Conservation (phyloP, 2,329 filamentous ascomycete species). For the Biscogniauxia marginata region DNA sequence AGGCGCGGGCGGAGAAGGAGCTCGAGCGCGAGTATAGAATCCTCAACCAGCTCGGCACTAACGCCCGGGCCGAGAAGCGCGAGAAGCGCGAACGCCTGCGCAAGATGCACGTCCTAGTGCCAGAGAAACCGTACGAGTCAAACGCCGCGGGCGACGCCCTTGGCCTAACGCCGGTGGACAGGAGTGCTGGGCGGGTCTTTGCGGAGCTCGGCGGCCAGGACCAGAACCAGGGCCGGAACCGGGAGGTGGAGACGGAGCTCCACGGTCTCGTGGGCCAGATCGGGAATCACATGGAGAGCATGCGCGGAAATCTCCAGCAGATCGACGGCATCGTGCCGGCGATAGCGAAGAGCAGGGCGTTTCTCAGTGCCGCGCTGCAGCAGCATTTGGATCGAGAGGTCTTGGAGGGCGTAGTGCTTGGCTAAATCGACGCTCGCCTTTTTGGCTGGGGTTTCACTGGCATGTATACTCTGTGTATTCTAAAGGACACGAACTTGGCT, state of each 20-base stretch:
- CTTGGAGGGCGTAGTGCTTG: slow-evolving; percentile 50
- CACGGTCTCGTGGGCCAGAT: slow-evolving; percentile 48
- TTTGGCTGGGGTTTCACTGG: background rate
- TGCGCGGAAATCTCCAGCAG: slow-evolving; percentile 53
- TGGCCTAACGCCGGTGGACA: slow-evolving; percentile 19
- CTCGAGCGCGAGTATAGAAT: slow-evolving; percentile 55
- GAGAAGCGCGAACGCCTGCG: slow-evolving; percentile 49
- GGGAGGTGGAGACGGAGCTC: slow-evolving; percentile 44
- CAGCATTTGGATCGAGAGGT: slow-evolving; percentile 43
- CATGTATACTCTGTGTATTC: background rate
- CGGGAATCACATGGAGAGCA: slow-evolving; percentile 55
- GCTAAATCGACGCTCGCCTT: slow-evolving; percentile 22
- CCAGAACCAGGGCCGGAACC: background rate
- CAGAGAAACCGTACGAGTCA: slow-evolving; percentile 28
- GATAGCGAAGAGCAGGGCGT: slow-evolving; percentile 47
- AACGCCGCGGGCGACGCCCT: background rate
- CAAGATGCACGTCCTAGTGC: slow-evolving; percentile 51
- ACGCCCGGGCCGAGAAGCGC: slow-evolving; percentile 54
- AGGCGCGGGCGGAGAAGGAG: slow-evolving; percentile 53
- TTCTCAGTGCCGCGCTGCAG: slow-evolving; percentile 48
- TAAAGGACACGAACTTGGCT: no score
- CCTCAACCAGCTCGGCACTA: slow-evolving; percentile 51
- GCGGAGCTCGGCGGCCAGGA: slow-evolving; percentile 11
- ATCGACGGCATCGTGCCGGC: slow-evolving; percentile 51
- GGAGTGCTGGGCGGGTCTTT: slow-evolving; percentile 23